phyloP scores from a whole-genome alignment of 2,329 filamentous ascomycete species.

The Paraphoma sp. region DNA sequence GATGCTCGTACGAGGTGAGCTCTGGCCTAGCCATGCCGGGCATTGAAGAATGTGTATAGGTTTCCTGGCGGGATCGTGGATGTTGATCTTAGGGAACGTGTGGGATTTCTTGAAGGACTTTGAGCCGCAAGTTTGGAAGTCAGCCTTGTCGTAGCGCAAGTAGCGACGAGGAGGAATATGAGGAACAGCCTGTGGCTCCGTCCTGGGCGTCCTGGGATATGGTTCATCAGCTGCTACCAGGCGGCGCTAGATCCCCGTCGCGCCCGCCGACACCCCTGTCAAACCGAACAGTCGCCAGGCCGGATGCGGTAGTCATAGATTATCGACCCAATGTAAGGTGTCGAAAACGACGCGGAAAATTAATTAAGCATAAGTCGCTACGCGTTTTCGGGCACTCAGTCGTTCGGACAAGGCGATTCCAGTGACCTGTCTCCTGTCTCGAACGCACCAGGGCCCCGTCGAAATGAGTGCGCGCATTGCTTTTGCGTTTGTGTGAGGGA shows the following conservation, averaged over 20 bases:
- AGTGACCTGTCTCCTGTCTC: slow-evolving; percentile 8
- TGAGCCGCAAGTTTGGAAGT: background rate
- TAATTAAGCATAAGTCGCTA: slow-evolving; percentile 4
- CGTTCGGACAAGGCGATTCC: slow-evolving; percentile 16
- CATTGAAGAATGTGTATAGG: slow-evolving; percentile 1
- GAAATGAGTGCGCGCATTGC: background rate
- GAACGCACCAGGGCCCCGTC: background rate
- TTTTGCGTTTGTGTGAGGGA: slow-evolving; percentile 6
- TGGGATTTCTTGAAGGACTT: background rate
- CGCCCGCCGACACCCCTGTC: slow-evolving; percentile 24
- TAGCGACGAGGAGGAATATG: slow-evolving; percentile 11
- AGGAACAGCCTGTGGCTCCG: background rate
- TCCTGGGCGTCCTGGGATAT: slow-evolving; percentile 1
- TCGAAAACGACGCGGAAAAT: slow-evolving; percentile 14
- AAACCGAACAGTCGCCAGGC: slow-evolving; percentile 26
- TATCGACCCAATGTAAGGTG: slow-evolving; percentile 20
- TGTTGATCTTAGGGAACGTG: too few relatives aligned
- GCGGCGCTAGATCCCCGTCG: slow-evolving; percentile 17
- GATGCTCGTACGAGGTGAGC: slow-evolving; percentile 36
- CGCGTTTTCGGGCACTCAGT: background rate
- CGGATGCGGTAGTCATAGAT: slow-evolving; percentile 19
- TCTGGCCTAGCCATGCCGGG: slow-evolving; percentile 34
- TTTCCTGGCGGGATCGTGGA: slow-evolving; percentile 3
- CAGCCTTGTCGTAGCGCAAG: background rate
- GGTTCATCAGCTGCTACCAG: slow-evolving; percentile 1